Base-by-base conservation (phyloP, 352 stramenopile species). In the Pythium volutum region DNA sequence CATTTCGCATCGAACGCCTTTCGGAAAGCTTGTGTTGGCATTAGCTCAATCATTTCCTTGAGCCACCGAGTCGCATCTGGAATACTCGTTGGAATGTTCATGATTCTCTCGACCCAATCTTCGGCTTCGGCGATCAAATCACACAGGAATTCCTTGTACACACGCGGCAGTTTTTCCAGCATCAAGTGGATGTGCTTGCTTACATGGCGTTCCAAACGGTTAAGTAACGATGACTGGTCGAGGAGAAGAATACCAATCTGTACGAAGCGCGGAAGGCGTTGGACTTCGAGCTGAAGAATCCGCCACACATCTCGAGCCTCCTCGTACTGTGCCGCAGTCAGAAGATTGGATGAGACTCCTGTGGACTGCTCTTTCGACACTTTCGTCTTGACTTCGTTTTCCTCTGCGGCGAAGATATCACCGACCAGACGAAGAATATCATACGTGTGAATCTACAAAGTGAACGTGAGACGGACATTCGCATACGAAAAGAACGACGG, bases 81-180 rank as follows among this genome's bases (percentile, higher is more conserved):
- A 6, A 91, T 68, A 11, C 55, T 87, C 1, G 66, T 85, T 0
- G 81, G 79, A 20, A 91, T 87, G 22, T 74, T 83, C 10, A 76
- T 89, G 12, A 89, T 69, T 14, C 69, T 68, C 7, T 89, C 77
- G n/a, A 88, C 78, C 1, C 70, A 59, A 18, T 68, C 73, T 49
- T 86, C 76, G 9, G 87, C 70, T 39, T 87, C 78, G 7, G 56
- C n/a, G 25, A 91, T 41, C 20, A 89, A 54, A 39, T 72, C 73
- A 4, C 54, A 53, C 6, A 89, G 46, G 27, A 87, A 77, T 16
- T 76, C 66, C 33, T 75, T 66, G 50, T 91, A 91, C 6, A 87
- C 68, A 11, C 59, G 60, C 1, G 81, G 81, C 6, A 89, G 54
- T 4, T 73, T 59, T 9, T 75, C 57, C 20, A 80, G 59, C 70